phyloP scores from a whole-genome alignment of 78 protist species.

The Thecamonas trahens region DNA sequence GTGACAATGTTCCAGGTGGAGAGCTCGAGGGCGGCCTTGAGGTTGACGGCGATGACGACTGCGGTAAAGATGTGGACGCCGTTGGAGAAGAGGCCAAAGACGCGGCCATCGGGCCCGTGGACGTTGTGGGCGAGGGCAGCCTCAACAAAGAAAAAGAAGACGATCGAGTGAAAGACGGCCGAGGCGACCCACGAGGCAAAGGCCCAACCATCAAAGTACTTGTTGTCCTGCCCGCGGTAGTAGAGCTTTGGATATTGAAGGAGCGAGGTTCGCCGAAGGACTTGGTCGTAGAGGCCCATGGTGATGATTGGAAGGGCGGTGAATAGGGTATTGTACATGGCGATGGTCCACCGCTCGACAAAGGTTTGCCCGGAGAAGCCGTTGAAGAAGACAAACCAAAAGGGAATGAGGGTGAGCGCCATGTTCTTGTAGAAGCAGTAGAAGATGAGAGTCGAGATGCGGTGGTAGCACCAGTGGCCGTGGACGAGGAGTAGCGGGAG shows the following conservation, averaged over 20 bases:
- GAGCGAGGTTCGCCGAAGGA: slow-evolving; percentile 4
- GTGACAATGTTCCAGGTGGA: slow-evolving; percentile 1
- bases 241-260: not conserved
- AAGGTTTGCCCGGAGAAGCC: slow-evolving; percentile 32
- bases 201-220: not conserved
- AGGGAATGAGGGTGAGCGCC: slow-evolving; percentile 48
- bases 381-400: slow-evolving; percentile 59
- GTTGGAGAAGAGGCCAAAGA: too few relatives aligned
- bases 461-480: slow-evolving; percentile 69
- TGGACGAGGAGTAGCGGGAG: slow-evolving; percentile 49
- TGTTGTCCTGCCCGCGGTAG: not conserved
- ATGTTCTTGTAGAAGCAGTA: slow-evolving; percentile 61
- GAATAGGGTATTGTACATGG: slow-evolving; percentile 32
- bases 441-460: slow-evolving; percentile 40
- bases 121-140: too few relatives aligned
- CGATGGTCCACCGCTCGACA: not conserved
- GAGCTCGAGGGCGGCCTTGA: slow-evolving; percentile 31
- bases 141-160: slow-evolving; percentile 16
- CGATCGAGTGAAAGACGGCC: slow-evolving; percentile 9
- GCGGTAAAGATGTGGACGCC: too few relatives aligned
- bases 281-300: slow-evolving; percentile 40
- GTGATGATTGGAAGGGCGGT: slow-evolving; percentile 37
- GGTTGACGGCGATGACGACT: slow-evolving; percentile 12
- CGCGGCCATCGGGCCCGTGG: too few relatives aligned
- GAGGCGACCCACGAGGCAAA: slow-evolving; percentile 6